These are phyloP conservation scores for Magnusiomyces ingens DNA, from an alignment of 1,139 yeast genomes.

Conservation along the genomic window DNA sequence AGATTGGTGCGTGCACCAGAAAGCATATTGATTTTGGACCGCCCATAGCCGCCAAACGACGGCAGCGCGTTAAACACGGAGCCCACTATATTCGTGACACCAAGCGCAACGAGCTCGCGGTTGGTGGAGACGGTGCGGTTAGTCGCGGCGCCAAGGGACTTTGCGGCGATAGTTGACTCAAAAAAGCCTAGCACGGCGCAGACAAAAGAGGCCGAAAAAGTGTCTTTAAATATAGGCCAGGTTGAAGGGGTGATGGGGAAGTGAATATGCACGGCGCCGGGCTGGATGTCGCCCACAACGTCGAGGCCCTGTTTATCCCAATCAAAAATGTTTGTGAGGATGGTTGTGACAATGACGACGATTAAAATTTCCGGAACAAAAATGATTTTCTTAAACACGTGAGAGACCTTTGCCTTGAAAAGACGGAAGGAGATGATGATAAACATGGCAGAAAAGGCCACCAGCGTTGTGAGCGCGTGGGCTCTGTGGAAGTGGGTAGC, in stretches of 20 bases:
- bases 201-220: constrained; percentile 44
- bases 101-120: constrained; percentile 71
- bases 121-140: constrained; percentile 35
- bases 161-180: constrained; percentile 88
- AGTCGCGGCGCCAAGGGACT: constrained; percentile 40
- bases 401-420: constrained; percentile 14
- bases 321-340: constrained; percentile 46
- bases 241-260: constrained; percentile 42
- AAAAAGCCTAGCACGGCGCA: constrained; percentile 88
- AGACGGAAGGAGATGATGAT: constrained; percentile 28
- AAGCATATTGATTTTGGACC: constrained; percentile 81
- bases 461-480: constrained; percentile 29
- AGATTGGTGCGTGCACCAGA: constrained; percentile 82
- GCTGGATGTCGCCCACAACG: constrained; percentile 61
- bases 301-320: constrained; percentile 57
- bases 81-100: constrained; percentile 62
- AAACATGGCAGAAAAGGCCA: constrained; percentile 31
- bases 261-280: constrained; percentile 40
- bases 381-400: constrained; percentile 13
- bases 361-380: constrained; percentile 79
- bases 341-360: constrained; percentile 59
- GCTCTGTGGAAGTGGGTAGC: constrained; percentile 37
- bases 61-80: constrained; percentile 78
- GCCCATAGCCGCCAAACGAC: constrained; percentile 93
- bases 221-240: constrained; percentile 32